Conservation (phyloP, 371 early-diverging fungal species). For the Chytridiales sp. region DNA sequence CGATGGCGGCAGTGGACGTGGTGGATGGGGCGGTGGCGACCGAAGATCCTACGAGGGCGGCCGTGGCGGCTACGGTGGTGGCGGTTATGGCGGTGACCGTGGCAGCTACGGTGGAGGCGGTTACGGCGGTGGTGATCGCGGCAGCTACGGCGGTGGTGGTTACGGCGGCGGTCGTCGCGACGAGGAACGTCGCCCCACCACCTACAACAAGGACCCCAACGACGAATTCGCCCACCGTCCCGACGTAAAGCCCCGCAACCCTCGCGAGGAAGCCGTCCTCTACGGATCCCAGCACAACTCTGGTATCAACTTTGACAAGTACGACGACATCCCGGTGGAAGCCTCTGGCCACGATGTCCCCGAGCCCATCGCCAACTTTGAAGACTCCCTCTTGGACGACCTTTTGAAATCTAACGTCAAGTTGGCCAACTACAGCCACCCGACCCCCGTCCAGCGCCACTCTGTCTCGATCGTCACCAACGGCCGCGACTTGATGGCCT, state of each 20-base stretch:
- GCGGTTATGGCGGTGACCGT: slow-evolving; percentile 28
- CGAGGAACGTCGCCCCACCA: slow-evolving; percentile 21
- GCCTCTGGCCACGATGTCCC: slow-evolving; percentile 80
- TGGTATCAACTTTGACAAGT: slow-evolving; percentile 97
- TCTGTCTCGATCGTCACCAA: slow-evolving; percentile 83
- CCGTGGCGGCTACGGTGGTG: slow-evolving; percentile 46
- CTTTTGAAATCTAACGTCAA: slow-evolving; percentile 90
- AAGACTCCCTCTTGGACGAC: slow-evolving; percentile 68
- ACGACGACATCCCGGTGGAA: slow-evolving; percentile 95
- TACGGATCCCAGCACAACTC: slow-evolving; percentile 66
- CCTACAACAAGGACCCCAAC: slow-evolving; percentile 56
- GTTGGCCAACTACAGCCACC: slow-evolving; percentile 83
- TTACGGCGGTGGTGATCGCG: slow-evolving; percentile 24
- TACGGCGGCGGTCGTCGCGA: slow-evolving; percentile 25
- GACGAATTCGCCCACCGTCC: slow-evolving; percentile 48
- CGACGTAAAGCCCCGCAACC: slow-evolving; percentile 61
- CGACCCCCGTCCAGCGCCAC: slow-evolving; percentile 95
- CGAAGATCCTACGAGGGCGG: slow-evolving; percentile 47
- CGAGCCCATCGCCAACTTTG: slow-evolving; percentile 67
- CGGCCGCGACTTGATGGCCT: slow-evolving; percentile 75
- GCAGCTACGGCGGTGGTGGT: slow-evolving; percentile 11
- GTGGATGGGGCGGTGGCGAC: slow-evolving; percentile 43
- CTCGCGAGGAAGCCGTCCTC: slow-evolving; percentile 73
- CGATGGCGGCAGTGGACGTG: slow-evolving; percentile 40
- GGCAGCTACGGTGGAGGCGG: slow-evolving; percentile 21